Percentiles rank a stretch among this genome's conserved stretches.
Evolutionary conservation across 2,329 filamentous ascomycete species (phyloP).

Genomic region (Dactylellina leptospora): DNA sequence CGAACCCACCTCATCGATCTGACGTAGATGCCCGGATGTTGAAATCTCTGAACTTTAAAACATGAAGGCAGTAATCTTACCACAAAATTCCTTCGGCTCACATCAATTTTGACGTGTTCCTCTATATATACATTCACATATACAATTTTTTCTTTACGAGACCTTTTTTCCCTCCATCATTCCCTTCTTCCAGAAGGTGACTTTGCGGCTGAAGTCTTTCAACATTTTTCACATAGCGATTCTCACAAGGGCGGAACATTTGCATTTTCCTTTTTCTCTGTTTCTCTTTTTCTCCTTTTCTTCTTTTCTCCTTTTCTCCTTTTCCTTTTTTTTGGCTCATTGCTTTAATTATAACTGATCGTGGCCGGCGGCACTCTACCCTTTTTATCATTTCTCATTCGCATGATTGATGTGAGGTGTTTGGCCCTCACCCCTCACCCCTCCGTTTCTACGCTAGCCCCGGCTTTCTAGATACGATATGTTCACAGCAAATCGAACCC

Average conservation of each 20-base stretch:
- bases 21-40: conserved; percentile 57
- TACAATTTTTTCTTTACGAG: not conserved
- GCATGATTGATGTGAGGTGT: not conserved
- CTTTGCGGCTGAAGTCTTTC: conserved; percentile 2
- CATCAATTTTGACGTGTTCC: not conserved
- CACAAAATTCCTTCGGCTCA: no score
- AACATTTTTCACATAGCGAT: conserved; percentile 30
- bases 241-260: conserved; percentile 28
- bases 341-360: no score
- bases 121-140: conserved; percentile 3
- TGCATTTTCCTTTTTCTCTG: conserved; percentile 12
- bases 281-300: not conserved
- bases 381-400: conserved; percentile 1
- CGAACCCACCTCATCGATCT: conserved; percentile 53
- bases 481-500: no score
- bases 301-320: conserved; percentile 7
- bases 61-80: conserved; percentile 34
- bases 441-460: no score
- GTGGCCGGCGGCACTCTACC: no score
- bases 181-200: not conserved
- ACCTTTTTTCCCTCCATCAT: not conserved
- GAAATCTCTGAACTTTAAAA: conserved; percentile 56
- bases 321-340: not conserved
- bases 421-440: not conserved
- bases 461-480: no score